A percentile compares a stretch with the other conserved stretches of the same genome.
phyloP scores from a whole-genome alignment of 192 early-diverging fungal species.

The Mortierella antarctica region DNA sequence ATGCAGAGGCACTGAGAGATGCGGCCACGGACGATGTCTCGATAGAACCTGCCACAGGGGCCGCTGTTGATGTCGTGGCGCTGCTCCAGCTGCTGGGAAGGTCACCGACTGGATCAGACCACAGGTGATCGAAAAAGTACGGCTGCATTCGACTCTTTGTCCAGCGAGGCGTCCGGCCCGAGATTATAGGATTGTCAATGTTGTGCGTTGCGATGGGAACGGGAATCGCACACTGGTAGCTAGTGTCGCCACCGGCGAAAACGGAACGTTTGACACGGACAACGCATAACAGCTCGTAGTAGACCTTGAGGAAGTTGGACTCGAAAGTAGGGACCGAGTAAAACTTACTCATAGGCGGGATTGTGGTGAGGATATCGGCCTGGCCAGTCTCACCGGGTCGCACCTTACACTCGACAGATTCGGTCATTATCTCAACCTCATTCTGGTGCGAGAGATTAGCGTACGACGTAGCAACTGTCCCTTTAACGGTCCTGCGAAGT shows the following conservation, averaged over 20 bases:
- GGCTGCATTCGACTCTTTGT: constrained; percentile 50
- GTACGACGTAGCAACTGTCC: constrained; percentile 28
- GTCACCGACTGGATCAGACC: constrained; percentile 34
- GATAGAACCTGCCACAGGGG: background rate
- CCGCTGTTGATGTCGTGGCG: background rate
- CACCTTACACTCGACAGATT: constrained; percentile 43
- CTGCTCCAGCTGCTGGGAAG: background rate
- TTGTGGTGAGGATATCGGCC: constrained; percentile 44
- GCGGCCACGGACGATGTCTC: background rate
- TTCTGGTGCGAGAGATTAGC: constrained; percentile 41
- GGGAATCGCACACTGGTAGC: constrained; percentile 29
- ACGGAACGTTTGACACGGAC: constrained; percentile 43
- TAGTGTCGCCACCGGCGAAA: constrained; percentile 44
- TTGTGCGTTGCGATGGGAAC: constrained; percentile 49
- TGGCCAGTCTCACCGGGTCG: constrained; percentile 40
- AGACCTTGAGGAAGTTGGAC: constrained; percentile 52
- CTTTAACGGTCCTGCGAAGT: constrained; percentile 37
- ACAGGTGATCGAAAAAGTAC: constrained; percentile 39
- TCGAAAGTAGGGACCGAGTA: constrained; percentile 43
- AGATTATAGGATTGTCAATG: constrained; percentile 44
- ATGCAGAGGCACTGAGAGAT: constrained; percentile 18
- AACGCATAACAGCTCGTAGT: constrained; percentile 38
- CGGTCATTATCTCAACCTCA: constrained; percentile 38
- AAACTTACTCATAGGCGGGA: constrained; percentile 31
- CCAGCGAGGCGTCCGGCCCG: constrained; percentile 43